Base-by-base conservation (phyloP, 2,329 filamentous ascomycete species). In the Fusarium sp. region DNA sequence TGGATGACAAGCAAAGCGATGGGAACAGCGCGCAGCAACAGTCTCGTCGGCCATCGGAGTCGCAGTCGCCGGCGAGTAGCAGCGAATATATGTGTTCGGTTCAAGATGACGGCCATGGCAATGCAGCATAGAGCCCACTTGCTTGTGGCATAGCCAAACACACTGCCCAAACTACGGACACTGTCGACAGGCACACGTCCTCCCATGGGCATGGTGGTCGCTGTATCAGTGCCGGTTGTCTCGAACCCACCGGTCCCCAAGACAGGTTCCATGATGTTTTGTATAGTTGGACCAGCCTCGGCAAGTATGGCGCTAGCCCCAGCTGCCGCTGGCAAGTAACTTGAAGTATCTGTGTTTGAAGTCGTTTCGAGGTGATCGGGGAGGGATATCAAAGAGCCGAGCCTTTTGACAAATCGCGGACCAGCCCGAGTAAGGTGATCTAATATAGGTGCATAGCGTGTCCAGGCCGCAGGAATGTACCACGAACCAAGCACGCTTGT, bases 101-200 rank as follows among this genome's bases (percentile, higher is more conserved):
- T 98, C 25, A 98, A 84, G 61, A 98, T 82, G 62, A 98, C 88
- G 23, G 93, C 93, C 85, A 95, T 92, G 39, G 90, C 88, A 73
- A 98, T 90, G 74, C 94, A 98, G 54, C 91, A 90, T 61, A 98
- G 83, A 1, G 95, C 94, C 96, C 96, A 98, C 79, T 92, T 92
- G 79, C 93, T 97, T 2, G 93, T 97, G 44, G 94, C 85, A 80
- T 98, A 99, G 74, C 90, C 92, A 80, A 98, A 94, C 62, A 98
- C 89, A 65, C 93, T 94, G 45, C 93, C 92, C 44, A 98, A 84
- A 44, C 92, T 93, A 76, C 90, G 88, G 3, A 85, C 83, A 25
- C 87, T 82, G 71, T 90, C 88, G 68, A 88, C 78, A 8, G 87
- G 85, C 66, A 90, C 83, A 31, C 82, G 82, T 9, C 85, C 83